phyloP scores from a whole-genome alignment of 73 alveolate genomes.

The Tetrahymena elliotti region DNA sequence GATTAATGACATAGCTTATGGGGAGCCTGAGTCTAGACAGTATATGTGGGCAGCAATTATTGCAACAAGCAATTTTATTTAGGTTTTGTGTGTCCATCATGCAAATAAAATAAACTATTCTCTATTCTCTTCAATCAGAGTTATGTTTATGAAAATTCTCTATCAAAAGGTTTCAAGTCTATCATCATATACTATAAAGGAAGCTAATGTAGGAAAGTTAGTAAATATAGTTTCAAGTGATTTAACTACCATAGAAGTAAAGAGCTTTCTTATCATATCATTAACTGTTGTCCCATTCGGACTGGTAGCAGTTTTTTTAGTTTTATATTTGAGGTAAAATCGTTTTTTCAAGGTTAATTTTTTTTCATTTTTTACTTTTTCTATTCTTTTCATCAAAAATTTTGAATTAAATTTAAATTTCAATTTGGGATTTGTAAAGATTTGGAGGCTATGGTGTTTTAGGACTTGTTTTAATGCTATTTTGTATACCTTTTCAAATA shows the following conservation, averaged over 20 bases:
- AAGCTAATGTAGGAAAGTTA: constrained; percentile 14
- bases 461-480: neutral
- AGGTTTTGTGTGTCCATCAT: neutral
- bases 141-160: neutral
- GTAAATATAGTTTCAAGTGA: constrained; percentile 12
- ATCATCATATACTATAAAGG: neutral
- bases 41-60: neutral
- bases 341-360: neutral
- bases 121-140: neutral
- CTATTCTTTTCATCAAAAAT: neutral
- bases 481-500: neutral
- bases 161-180: neutral
- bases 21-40: neutral
- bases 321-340: neutral
- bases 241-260: neutral
- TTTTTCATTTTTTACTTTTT: neutral
- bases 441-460: neutral
- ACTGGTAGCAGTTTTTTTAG: neutral
- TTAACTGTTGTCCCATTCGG: neutral
- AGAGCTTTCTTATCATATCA: neutral
- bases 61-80: neutral
- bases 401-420: neutral
- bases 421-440: too few relatives aligned
- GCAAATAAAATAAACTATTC: neutral
- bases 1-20: neutral